Evolutionary conservation across 2,329 filamentous ascomycete species (phyloP).

Genomic region (Orbilia oligospora): DNA sequence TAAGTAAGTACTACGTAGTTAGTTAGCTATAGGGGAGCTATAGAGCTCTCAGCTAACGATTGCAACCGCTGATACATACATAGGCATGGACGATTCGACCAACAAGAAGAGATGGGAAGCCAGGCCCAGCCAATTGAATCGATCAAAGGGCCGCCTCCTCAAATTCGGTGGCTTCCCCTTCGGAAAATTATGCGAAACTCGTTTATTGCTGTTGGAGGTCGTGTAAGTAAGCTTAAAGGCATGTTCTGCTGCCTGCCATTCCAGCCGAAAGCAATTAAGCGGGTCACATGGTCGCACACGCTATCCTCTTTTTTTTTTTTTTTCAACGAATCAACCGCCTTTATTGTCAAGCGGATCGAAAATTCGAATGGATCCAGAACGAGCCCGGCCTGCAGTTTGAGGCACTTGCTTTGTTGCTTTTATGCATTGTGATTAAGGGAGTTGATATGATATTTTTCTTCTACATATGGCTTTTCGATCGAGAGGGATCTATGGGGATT

Average conservation of each 20-base stretch:
- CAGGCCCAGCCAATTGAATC: slow-evolving; percentile 6
- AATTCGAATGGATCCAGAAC: slow-evolving; percentile 16
- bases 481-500: not conserved
- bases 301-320: slow-evolving; percentile 1
- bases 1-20: too few species aligned
- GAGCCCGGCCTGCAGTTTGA: not conserved
- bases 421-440: slow-evolving; percentile 39
- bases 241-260: slow-evolving; percentile 27
- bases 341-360: slow-evolving; percentile 9
- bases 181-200: slow-evolving; percentile 59
- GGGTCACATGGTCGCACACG: slow-evolving; percentile 57
- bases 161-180: slow-evolving; percentile 10
- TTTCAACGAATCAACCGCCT: slow-evolving; percentile 18
- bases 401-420: not conserved
- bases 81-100: not conserved
- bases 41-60: not conserved
- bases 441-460: slow-evolving; percentile 7
- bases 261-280: slow-evolving; percentile 29
- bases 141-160: not conserved
- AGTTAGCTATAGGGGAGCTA: not conserved
- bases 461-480: too few species aligned
- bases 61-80: slow-evolving; percentile 21
- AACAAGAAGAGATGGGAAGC: not conserved
- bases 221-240: slow-evolving; percentile 59
- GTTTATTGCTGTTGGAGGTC: slow-evolving; percentile 31